Evolutionary conservation across 805 yeast species (phyloP), one percentile per base, ranked within the genome.

Genomic region (Tetrapisispora taiwanensis): DNA sequence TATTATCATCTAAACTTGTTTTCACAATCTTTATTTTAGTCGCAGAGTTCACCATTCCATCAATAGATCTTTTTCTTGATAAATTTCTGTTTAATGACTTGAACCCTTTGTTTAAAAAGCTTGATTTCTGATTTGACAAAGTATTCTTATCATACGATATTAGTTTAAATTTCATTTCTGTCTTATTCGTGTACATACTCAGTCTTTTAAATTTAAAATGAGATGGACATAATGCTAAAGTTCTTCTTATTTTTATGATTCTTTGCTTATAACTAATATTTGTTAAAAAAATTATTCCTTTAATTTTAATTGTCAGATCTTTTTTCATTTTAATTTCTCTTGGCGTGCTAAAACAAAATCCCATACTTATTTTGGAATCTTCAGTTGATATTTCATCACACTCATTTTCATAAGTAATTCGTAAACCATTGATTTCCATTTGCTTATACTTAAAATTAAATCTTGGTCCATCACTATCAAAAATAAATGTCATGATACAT

Each of bases 311-410:
- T 22, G 34, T 1, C 12, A 35, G 24, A 14, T 43, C 42, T 20
- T 38, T 42, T 17, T 39, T 45, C 27, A 51, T 41, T 33, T 38
- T 38, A 5, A 51, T 30, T 18, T 30, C 28, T 30, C 52, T 43
- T 7, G 47, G 27, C 8, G 45, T 40, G 17, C 37, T 49, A 27
- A 59, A 44, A 2, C 46, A 20, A 18, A 56, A 32, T 18, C 52
- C 62, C 33, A 59, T 44, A 18, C 40, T 42, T 8, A 47, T 31
- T 31, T 41, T 43, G 3, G 40, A 39, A 24, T 46, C 24, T 40
- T 56, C 61, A 33, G 56, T 48, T 12, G 47, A 24, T 12, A 52
- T 30, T 28, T 18, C 30, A 24, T 50, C 44, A 39, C 60, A 54
- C 30, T 56, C 60, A n/a, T 30, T 28, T 22, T 38, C 32, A 14